These are phyloP conservation scores for Rhizoclosmatium sp. DNA, from an alignment of 192 early-diverging fungal genomes.

Conservation along the genomic window DNA sequence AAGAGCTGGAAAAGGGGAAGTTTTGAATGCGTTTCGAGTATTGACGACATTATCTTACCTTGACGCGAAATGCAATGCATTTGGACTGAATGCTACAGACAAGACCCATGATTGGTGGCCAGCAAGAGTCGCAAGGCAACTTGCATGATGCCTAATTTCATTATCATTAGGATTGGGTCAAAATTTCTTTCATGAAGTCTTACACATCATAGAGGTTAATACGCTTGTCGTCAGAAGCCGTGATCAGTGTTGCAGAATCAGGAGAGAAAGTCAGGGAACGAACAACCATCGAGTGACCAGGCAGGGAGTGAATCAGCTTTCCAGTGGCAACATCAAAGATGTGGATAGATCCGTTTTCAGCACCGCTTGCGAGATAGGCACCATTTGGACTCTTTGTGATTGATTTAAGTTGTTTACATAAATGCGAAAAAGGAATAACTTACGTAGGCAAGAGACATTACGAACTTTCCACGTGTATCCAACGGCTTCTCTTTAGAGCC, in stretches of 20 bases:
- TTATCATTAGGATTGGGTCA: neutral
- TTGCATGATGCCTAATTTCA: slow-evolving; percentile 67
- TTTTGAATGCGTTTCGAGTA: neutral
- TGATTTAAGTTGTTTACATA: neutral
- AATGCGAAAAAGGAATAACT: slow-evolving; percentile 28
- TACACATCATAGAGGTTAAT: slow-evolving; percentile 77
- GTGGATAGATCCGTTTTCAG: slow-evolving; percentile 75
- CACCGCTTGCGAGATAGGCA: slow-evolving; percentile 74
- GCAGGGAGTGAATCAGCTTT: slow-evolving; percentile 68
- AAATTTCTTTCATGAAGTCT: neutral
- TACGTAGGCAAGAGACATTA: slow-evolving; percentile 83
- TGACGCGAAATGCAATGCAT: slow-evolving; percentile 73
- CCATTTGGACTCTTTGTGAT: slow-evolving; percentile 76
- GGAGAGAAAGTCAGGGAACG: slow-evolving; percentile 78
- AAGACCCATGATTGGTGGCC: slow-evolving; percentile 85
- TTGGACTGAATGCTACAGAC: slow-evolving; percentile 70
- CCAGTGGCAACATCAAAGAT: slow-evolving; percentile 76
- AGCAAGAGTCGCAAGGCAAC: slow-evolving; percentile 74
- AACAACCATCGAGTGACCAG: slow-evolving; percentile 80
- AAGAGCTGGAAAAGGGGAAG: slow-evolving; percentile 55
- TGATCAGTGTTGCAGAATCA: slow-evolving; percentile 72
- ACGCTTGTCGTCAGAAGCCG: slow-evolving; percentile 85
- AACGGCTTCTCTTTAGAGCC: slow-evolving; percentile 72
- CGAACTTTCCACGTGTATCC: slow-evolving; percentile 76
- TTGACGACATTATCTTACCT: slow-evolving; percentile 48